A percentile compares a stretch with the other conserved stretches of the same genome.
These are phyloP conservation scores for Agrostemma githago DNA, from an alignment of 148 eudicot species.

Conservation along the genomic window DNA sequence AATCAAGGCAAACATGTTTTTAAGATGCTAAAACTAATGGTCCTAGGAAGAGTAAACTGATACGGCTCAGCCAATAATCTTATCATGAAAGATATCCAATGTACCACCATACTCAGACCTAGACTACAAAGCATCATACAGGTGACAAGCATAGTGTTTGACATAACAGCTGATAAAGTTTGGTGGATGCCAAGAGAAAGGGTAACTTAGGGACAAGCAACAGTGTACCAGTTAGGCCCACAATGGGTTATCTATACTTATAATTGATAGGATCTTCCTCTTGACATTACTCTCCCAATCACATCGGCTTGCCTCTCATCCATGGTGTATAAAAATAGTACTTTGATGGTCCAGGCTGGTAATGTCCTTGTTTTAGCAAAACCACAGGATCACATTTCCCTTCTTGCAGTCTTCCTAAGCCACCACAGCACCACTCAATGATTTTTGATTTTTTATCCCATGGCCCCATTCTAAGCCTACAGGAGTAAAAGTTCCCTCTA, in stretches of 20 bases:
- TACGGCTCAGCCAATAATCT: neutral
- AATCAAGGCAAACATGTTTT: too few species aligned
- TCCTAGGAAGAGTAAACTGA: neutral
- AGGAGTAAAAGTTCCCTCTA: neutral
- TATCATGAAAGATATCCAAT: neutral
- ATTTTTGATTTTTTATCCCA: constrained; percentile 2
- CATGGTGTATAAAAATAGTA: neutral
- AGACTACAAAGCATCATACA: constrained; percentile 1
- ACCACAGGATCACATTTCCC: constrained; percentile 9
- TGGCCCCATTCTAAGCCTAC: neutral
- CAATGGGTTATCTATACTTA: neutral
- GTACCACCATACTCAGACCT: neutral
- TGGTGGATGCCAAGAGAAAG: constrained; percentile 10
- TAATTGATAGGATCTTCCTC: constrained; percentile 1
- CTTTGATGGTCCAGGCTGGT: constrained; percentile 17
- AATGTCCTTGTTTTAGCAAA: constrained; percentile 13
- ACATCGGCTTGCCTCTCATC: constrained; percentile 11
- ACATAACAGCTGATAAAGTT: neutral
- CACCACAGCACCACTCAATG: constrained; percentile 9
- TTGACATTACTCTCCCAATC: neutral
- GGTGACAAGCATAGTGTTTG: neutral
- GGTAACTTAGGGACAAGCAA: constrained; percentile 1
- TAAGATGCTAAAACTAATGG: neutral
- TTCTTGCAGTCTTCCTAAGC: constrained; percentile 5
- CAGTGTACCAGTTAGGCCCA: constrained; percentile 13